Base-by-base conservation (phyloP, 1,284 basidiomycete genomes). In the Austroboletus novae-zelandiae region DNA sequence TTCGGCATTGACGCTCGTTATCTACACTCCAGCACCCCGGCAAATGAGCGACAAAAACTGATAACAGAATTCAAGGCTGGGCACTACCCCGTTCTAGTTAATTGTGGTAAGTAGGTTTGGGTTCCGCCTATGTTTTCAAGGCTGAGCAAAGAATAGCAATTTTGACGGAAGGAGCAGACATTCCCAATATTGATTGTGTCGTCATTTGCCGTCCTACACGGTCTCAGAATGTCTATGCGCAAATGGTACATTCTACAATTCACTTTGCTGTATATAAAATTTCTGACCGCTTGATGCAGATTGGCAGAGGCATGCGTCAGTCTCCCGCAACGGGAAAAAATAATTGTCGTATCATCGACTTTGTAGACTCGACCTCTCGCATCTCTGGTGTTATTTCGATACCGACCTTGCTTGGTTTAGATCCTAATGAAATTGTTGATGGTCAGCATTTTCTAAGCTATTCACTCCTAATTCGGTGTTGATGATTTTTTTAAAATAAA, bases 181-280 rank as follows among this genome's bases (percentile, higher is more conserved):
- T 95, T 44, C 91, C 91, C 1, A 91, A 91, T 60, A 91, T 98
- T 48, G 96, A 98, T 62, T 97, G 94, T 56, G 80, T 98, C 9
- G 68, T 98, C 25, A 75, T 98, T 10, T 92, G 88, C 17, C 78
- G 89, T 31, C 92, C 95, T 10, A 98, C 96, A 1, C 78, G 87
- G 25, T 97, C 94, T 11, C 78, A 84, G 30, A 98, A 96, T 65
- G 69, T 97, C 9, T 94, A 95, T 60, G 83, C 89, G 5, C 96
- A 98, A 64, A 99, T 98, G 94, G 91, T 90, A 53, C 40, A 74
- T 51, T 42, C 40, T 25, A 31, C n/a, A 15, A 17, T 41, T 11
- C 14, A 20, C 40, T 32, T 39, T 36, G 27, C 29, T 31, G 37
- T 30, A 34, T 20, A 23, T 35, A 39, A 45, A 11, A 7, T 31